Base-by-base conservation (phyloP, 2,329 filamentous ascomycete species). In the Cadophora luteo-olivacea region DNA sequence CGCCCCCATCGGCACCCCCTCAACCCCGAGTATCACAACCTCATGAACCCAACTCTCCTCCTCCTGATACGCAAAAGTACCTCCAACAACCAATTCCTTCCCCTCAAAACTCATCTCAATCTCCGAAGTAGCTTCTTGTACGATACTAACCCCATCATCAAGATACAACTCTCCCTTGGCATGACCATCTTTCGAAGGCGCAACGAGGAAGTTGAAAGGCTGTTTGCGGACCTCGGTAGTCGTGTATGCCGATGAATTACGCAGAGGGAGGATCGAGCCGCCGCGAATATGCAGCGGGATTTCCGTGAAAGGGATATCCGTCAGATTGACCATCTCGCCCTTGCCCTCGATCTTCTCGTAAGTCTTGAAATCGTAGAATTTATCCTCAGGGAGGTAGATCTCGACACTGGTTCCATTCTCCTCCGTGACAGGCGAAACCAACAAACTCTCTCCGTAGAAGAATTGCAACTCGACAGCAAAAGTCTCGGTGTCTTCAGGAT, bases 61-160 rank as follows among this genome's bases (percentile, higher is more conserved):
- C 1, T 79, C 65, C 79, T 82, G 67, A 75, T 87, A 90, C 1
- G 79, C 85, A 75, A 90, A 91, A 1, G 74, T 78, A 0, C 89
- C 89, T 1, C 78, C 80, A 57, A 85, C 79, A 0, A 72, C 80
- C 25, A 92, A 82, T 66, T 80, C 79, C 49, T 86, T 85, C 3
- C 83, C 77, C 52, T 83, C 79, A 76, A 87, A 94, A 8, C 77
- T 73, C 73, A 94, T 91, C n/a, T 81, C 78, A 63, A 94, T 83
- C 64, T 86, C 80, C 8, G 84, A 87, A 19, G 83, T 86, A 0
- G 74, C 77, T 1, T 80, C 70, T 78, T 92, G 91, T 68, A 86
- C 81, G 62, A 94, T 74, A 33, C 85, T 89, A 68, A 89, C 88
- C 9, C 93, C 93, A 70, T 97, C 92, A 73, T 96, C 93, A 5